Evolutionary conservation across 2,329 filamentous ascomycete genomes (phyloP), one percentile per base, ranked within the genome.

Genomic region (Pseudogymnoascus sp.): DNA sequence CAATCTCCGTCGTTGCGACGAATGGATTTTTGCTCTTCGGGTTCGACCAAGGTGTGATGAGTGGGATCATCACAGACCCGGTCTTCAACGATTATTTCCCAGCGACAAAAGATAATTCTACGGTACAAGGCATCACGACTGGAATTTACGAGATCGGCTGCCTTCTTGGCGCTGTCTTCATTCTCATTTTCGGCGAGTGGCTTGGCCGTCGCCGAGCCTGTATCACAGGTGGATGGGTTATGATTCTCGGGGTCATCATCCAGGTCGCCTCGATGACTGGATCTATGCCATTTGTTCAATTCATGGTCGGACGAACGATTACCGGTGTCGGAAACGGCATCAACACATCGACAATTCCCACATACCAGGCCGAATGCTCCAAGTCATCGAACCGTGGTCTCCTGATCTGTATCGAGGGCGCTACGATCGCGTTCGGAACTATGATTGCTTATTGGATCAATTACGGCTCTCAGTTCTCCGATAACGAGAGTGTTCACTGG

Each of bases 361-460:
- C 96, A 49, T 96, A 96, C 73, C 92, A 96, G 73, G 93, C 92
- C 52, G 93, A 96, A 74, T 96, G 96, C 71, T 97, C 93, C 43
- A 95, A 95, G 59, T 92, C 95, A 4, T 95, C 97, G 73, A 97
- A 96, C 75, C 85, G 95, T 70, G 95, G 95, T 66, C 95, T 95
- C 77, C 82, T 99, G 65, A 95, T 93, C 23, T 97, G 95, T 75
- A 97, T 99, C 68, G 95, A 99, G 45, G 45, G 45, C 12, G 45
- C 45, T 5, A 55, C 45, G 4, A 55, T 55, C 45, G 45, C 45
- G 1, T 55, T 55, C 45, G 45, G 45, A 55, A 55, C 45, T 33
- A 55, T 55, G 25, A 55, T 55, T 55, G 45, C 67, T 5, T 63
- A 96, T 16, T 97, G 93, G 93, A 92, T 96, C 35, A 93, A 97